Base-by-base conservation (phyloP, 169 alveolate species). In the Babesia divergens region DNA sequence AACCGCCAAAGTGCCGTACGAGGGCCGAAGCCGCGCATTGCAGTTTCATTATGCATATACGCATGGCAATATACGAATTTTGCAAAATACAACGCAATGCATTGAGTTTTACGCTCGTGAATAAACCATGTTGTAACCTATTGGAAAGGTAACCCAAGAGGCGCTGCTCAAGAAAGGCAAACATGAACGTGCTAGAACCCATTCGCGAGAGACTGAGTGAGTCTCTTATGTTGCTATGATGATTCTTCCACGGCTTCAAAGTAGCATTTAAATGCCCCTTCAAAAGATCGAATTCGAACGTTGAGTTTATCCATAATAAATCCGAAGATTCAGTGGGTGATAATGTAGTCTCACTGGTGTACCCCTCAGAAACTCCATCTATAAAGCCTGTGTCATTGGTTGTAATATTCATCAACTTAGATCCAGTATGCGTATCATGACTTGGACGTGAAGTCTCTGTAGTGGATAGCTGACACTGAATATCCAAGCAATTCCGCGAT, bases 1-100 rank as follows among this genome's bases (percentile, higher is more conserved):
- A 80, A n/a, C 88, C 83, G 42, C 88, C 84, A 43, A 70, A 70
- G 18, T 80, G 62, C 14, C 22, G 32, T 20, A 40, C n/a, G 26
- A 80, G 34, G 13, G 77, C 79, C 22, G 37, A 20, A 7, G 38
- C 38, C 18, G 75, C 49, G 55, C 83, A 42, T 20, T 28, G 5
- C 38, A 71, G 26, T 53, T 80, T 80, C 59, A 80, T 43, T 26
- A 58, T 42, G 34, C 82, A 60, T 6, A 65, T 60, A 14, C 83
- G 60, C 84, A 80, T 59, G 7, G 54, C 79, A 13, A 60, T 37
- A 26, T 80, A 80, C 2, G 84, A 8, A 54, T 80, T 80, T 28
- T 70, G 65, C 34, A 80, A 11, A 0, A 80, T 74, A 31, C 84
- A 80, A 37, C 35, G 44, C 34, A 47, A 60, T 11, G 74, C 29